Conservation (phyloP, 352 stramenopile genomes). For the Pythium angustatum region DNA sequence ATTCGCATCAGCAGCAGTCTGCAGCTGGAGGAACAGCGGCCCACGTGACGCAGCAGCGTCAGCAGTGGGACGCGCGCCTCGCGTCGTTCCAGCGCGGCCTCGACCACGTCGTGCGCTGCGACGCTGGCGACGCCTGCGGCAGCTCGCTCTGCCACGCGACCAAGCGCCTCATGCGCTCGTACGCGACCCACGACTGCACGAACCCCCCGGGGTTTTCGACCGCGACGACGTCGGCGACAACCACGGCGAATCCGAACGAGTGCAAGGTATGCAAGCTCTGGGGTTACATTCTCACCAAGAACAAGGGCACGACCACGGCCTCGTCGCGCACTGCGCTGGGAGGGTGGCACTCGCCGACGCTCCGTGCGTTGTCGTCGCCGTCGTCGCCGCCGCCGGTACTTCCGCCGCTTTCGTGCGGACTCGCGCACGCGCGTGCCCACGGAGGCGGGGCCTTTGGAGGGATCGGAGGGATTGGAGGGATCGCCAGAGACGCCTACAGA, state of each 20-base stretch:
- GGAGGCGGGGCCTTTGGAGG: background rate
- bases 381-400: slow-evolving; percentile 7
- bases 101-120: slow-evolving; percentile 62
- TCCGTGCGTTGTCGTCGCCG: background rate
- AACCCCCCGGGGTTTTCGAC: slow-evolving; percentile 10
- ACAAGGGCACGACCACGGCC: slow-evolving; percentile 16
- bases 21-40: slow-evolving; percentile 14
- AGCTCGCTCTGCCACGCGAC: slow-evolving; percentile 78
- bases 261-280: slow-evolving; percentile 84
- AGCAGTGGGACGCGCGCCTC: slow-evolving; percentile 65
- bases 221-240: background rate
- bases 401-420: slow-evolving; percentile 24
- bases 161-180: slow-evolving; percentile 61
- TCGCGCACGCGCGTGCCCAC: slow-evolving; percentile 12
- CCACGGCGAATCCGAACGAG: slow-evolving; percentile 21
- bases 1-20: slow-evolving; percentile 8
- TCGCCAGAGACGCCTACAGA: slow-evolving; percentile 1
- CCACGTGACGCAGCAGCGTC: slow-evolving; percentile 27
- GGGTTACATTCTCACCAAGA: slow-evolving; percentile 51
- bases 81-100: slow-evolving; percentile 66
- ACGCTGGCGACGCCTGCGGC: slow-evolving; percentile 50
- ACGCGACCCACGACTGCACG: slow-evolving; percentile 60
- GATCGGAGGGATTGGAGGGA: background rate
- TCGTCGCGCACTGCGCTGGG: slow-evolving; percentile 4
- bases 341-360: slow-evolving; percentile 8